A percentile compares a stretch with the other conserved stretches of the same genome.
Evolutionary conservation across 139 green algal species (phyloP).

Genomic region (Bryopsis sp.): DNA sequence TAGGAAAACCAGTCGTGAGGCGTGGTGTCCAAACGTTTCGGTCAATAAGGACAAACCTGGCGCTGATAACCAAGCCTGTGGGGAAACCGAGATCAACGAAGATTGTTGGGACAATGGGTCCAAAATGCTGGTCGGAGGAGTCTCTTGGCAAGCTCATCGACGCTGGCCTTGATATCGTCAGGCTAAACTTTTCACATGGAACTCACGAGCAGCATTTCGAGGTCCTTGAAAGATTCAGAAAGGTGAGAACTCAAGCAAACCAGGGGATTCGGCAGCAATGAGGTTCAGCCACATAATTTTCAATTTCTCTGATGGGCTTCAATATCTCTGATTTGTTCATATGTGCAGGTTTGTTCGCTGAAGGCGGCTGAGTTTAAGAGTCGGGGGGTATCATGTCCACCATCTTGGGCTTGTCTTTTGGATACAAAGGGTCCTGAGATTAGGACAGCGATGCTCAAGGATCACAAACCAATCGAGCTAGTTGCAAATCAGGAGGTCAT

Average conservation of each 20-base stretch:
- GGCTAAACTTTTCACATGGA: constrained; percentile 81
- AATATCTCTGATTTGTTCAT: constrained; percentile 28
- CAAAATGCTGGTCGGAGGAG: constrained; percentile 44
- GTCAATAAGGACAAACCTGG: constrained; percentile 42
- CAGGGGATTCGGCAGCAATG: constrained; percentile 27
- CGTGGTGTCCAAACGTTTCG: constrained; percentile 32
- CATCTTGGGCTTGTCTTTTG: constrained; percentile 55
- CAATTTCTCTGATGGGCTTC: constrained; percentile 49
- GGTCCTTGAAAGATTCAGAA: constrained; percentile 19
- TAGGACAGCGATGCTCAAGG: constrained; percentile 48
- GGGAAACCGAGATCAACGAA: constrained; percentile 37
- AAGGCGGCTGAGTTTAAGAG: no score
- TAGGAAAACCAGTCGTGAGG: constrained; percentile 26
- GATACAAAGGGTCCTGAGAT: constrained; percentile 60
- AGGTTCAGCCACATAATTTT: constrained; percentile 32
- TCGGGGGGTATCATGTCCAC: constrained; percentile 55
- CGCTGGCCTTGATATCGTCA: constrained; percentile 57
- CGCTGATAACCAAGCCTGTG: constrained; percentile 36
- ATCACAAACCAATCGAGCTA: constrained; percentile 37
- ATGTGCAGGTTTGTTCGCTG: constrained; percentile 40
- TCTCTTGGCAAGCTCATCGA: constrained; percentile 41
- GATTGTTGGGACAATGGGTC: constrained; percentile 58
- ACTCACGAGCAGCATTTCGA: constrained; percentile 52
- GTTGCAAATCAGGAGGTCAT: constrained; percentile 44
- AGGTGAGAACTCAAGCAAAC: no score